Base-by-base conservation (phyloP, 768 basidiomycete genomes). In the Lanmaoa pseudosensibilis region DNA sequence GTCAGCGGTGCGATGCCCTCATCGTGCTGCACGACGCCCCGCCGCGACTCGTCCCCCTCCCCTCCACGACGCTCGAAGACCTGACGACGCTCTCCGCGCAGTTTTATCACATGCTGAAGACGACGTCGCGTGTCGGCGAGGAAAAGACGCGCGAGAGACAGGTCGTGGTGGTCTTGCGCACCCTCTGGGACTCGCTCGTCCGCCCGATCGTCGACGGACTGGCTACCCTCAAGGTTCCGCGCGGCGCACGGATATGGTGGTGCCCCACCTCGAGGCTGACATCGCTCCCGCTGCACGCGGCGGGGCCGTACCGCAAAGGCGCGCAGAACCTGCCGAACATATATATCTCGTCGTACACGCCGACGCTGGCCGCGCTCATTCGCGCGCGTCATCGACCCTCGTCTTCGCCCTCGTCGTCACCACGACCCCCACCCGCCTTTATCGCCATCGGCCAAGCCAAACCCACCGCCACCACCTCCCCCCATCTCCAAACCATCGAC, bases 1-100 rank as follows among this genome's bases (percentile, higher is more conserved):
- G 33, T 11, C 54, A 27, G 36, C 64, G 74, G n/a, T 79, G 75
- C 37, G 75, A 79, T 54, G 77, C 75, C 0, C 27, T 79, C 27
- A 71, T 77, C 13, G 62, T 77, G 23, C 40, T 64, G n/a, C 40
- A 62, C 12, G 55, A 60, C 11, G 55, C 54, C 10, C 34, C 60
- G 2, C 69, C 67, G 0, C 62, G 55, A 37, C 59, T 59, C 21
- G 56, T 69, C 6, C 60, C 64, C 10, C 67, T 69, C 34, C 59
- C 57, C 1, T 16, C 52, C 27, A 50, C 60, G 12, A 57, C 62
- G 1, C 55, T 62, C 21, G 48, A 48, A 1, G 57, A 57, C 18
- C 33, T 70, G 27, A 19, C 57, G 25, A 43, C 27, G 19, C 45
- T 61, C 40, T 57, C 61, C 2, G 6, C 21, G 19, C 36, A 40